Base-by-base conservation (phyloP, 2,329 filamentous ascomycete species). In the Hymenoscyphus fructigenus region DNA sequence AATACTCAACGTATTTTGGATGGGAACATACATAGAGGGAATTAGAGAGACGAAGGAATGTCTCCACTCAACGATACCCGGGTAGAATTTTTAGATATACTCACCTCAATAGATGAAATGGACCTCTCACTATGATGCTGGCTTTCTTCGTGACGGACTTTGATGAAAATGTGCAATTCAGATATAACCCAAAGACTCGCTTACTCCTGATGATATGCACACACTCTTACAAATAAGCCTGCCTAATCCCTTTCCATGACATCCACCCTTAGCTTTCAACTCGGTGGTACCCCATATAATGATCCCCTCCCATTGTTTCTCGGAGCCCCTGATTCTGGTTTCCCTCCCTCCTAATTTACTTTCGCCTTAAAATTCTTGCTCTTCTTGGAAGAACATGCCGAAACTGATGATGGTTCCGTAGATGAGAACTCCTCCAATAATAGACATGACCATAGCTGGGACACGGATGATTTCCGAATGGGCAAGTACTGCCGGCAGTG, bases 321-420 rank as follows among this genome's bases (percentile, higher is more conserved):
- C 44, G n/a, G 20, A 26, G 7, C n/a, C n/a, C n/a, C 20, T 6
- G 20, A 23, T 50, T 32, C 7, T 26, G 2, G 53, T 29, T 57
- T 47, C 20, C 20, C 20, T 36, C 12, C 5, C 26, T 50, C 28
- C 28, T 1, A 17, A 26, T 47, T 41, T 20, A n/a, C 32, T 29
- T 29, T 32, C 36, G 1, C 32, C n/a, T 56, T 70, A 98, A 78
- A 98, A 99, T 73, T 98, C 95, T 76, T 96, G 91, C 77, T 98
- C 93, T 79, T 98, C 93, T 77, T 94, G 91, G 84, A 99, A 99
- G 82, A 98, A 99, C 88, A 97, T 91, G 70, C 91, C 90, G 79
- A 99, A 99, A 81, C 91, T 95, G 80, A 99, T 96, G 76, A 99
- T 97, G 59, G 95, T 99, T 64, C 92, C 92, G 80, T 99, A 99